A percentile compares a stretch with the other conserved stretches of the same genome.
These are phyloP conservation scores for Microdochium trichocladiopsis DNA, from an alignment of 2,329 filamentous ascomycete genomes.

Conservation along the genomic window DNA sequence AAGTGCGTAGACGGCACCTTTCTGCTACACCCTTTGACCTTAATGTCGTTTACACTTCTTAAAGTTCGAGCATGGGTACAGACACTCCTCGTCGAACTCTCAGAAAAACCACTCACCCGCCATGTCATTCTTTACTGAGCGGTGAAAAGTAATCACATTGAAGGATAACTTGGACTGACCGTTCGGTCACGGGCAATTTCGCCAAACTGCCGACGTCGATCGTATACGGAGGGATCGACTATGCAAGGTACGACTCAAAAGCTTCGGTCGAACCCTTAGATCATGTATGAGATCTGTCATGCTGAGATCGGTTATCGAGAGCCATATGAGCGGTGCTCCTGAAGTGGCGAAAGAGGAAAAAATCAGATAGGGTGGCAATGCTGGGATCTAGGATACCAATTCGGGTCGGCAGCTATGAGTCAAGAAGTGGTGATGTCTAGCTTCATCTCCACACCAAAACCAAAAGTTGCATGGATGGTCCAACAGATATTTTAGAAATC, in stretches of 20 bases:
- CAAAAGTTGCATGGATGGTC: too few species aligned
- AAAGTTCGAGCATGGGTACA: not conserved
- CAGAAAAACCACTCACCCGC: not conserved
- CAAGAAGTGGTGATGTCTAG: too few species aligned
- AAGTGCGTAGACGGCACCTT: not conserved
- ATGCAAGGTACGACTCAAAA: not conserved
- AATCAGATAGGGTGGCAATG: not conserved
- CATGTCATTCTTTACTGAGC: not conserved
- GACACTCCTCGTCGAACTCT: not conserved
- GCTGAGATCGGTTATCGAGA: not conserved
- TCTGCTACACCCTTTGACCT: not conserved
- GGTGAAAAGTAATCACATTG: not conserved
- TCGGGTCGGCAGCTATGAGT: too few species aligned
- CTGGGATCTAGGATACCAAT: too few species aligned
- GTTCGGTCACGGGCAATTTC: not conserved
- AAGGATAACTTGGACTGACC: not conserved
- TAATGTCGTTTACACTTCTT: not conserved
- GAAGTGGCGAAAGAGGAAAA: not conserved
- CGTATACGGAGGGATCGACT: not conserved
- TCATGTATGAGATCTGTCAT: not conserved
- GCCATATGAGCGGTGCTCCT: not conserved
- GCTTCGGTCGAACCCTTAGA: not conserved
- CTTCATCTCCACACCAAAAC: too few species aligned
- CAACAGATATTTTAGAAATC: too few species aligned
- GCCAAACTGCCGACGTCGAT: not conserved